Evolutionary conservation across 2,329 filamentous ascomycete species (phyloP).

Genomic region (Paracamarosporium sp.): DNA sequence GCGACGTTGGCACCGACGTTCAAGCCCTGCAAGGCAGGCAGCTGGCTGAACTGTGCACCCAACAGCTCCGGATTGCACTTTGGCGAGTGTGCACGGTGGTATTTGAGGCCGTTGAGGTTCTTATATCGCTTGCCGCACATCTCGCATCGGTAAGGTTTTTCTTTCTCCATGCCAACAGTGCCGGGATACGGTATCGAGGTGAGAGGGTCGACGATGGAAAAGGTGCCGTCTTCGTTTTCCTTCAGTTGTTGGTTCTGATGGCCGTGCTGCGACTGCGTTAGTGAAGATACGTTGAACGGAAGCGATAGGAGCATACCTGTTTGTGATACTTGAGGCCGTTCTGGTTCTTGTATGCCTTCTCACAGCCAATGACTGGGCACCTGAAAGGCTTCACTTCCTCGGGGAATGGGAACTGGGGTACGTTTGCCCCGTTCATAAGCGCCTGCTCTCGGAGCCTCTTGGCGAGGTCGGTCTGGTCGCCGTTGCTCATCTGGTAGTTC

Average conservation of each 20-base stretch:
- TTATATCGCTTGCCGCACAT: constrained; percentile 98
- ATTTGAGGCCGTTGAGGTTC: constrained; percentile 98
- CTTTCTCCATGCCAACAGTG: constrained; percentile 99
- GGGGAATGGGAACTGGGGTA: constrained; percentile 52
- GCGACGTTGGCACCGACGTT: constrained; percentile 55
- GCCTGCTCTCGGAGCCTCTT: constrained; percentile 70
- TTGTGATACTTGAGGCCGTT: constrained; percentile 95
- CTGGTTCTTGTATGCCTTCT: constrained; percentile 99
- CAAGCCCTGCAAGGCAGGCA: constrained; percentile 30
- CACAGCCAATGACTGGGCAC: constrained; percentile 96
- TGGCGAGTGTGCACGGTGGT: constrained; percentile 76
- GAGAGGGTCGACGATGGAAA: constrained; percentile 96
- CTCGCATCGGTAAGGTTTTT: constrained; percentile 98
- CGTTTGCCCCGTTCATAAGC: constrained; percentile 60
- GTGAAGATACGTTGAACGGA: constrained; percentile 12
- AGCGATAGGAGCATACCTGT: constrained; percentile 57
- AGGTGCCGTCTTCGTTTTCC: constrained; percentile 95
- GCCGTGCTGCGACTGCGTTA: constrained; percentile 67
- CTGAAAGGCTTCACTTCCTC: constrained; percentile 98
- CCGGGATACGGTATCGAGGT: constrained; percentile 94
- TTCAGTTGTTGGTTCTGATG: constrained; percentile 97
- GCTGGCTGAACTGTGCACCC: constrained; percentile 14
- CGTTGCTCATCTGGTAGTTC: constrained; percentile 71
- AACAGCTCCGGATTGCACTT: constrained; percentile 84
- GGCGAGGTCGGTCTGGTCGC: constrained; percentile 73